Base-by-base conservation (phyloP, 2,329 filamentous ascomycete genomes). In the Chrysoporthe cubensis region DNA sequence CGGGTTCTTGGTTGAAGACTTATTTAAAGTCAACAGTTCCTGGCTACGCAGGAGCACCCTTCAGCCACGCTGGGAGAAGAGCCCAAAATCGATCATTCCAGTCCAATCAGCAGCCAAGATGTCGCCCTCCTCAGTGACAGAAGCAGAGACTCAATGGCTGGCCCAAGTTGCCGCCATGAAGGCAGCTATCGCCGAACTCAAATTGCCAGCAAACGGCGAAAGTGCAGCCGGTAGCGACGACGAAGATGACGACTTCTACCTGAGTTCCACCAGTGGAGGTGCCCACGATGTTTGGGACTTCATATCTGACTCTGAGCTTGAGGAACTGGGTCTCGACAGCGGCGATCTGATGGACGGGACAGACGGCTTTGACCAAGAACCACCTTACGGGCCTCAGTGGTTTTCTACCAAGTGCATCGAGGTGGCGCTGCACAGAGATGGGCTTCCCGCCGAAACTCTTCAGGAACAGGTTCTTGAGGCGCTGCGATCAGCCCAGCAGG, bases 281-380 rank as follows among this genome's bases (percentile, higher is more conserved):
- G 87, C 88, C 5, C 91, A 95, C 68, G 94, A 97, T 79, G 90
- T 97, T 11, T 97, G 95, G 95, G 94, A 97, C 76, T 89, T 96
- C 68, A 93, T 97, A 75, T 93, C 90, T 68, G 91, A 94, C 74
- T 90, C 88, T 73, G 91, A 92, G 70, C 80, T 88, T 42, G 86
- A 90, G 60, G 85, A 87, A 37, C 79, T 83, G 50, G 71, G 83
- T 76, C 70, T 83, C 76, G 71, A 85, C 80, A 70, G 81, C 81
- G 42, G 79, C 74, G 73, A 73, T 43, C 71, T 74, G 52, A 67
- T 73, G 21, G 80, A 84, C 54, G 80, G 80, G 32, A 73, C 68
- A 56, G 74, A 68, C 61, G 80, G 73, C 13, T 72, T 71, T n/a
- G 68, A 61, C 34, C 58, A 66, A 11, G 63, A 68, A 26, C 71